These are phyloP conservation scores for California macrophylla DNA, from an alignment of 441 rosid species.

Conservation along the genomic window DNA sequence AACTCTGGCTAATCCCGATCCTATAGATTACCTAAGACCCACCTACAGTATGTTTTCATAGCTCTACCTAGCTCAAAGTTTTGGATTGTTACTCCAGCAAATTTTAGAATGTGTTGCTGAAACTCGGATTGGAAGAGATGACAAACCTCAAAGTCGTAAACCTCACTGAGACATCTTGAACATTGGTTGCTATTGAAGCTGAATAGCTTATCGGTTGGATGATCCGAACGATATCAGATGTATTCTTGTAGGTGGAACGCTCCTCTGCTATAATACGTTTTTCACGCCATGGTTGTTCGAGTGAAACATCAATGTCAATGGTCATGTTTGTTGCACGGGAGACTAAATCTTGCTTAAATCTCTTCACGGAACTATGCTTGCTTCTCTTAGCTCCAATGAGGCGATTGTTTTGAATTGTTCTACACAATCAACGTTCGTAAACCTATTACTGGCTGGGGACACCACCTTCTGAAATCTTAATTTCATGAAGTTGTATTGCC, in stretches of 20 bases:
- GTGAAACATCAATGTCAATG: constrained; percentile 31
- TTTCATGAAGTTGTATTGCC: constrained; percentile 37
- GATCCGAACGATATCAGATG: constrained; percentile 45
- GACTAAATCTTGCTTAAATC: constrained; percentile 60
- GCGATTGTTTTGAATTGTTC: constrained; percentile 47
- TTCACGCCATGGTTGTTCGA: constrained; percentile 36
- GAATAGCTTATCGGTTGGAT: constrained; percentile 64
- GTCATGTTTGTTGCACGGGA: constrained; percentile 29
- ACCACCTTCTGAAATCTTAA: constrained; percentile 36
- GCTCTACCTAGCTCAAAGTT: neutral
- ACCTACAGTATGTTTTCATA: neutral
- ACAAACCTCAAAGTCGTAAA: constrained; percentile 74
- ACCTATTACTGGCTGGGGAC: constrained; percentile 34
- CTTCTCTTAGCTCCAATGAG: constrained; percentile 73
- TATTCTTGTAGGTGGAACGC: constrained; percentile 31
- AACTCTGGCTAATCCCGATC: neutral
- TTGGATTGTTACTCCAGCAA: neutral
- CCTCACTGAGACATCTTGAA: constrained; percentile 60
- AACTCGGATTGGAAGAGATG: constrained; percentile 15
- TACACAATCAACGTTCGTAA: constrained; percentile 32
- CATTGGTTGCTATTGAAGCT: constrained; percentile 44
- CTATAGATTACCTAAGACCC: neutral
- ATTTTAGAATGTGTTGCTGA: neutral
- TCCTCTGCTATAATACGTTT: constrained; percentile 28
- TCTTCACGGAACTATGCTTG: constrained; percentile 83